phyloP scores from a whole-genome alignment of 768 basidiomycete genomes.

The Mycena vulgaris region DNA sequence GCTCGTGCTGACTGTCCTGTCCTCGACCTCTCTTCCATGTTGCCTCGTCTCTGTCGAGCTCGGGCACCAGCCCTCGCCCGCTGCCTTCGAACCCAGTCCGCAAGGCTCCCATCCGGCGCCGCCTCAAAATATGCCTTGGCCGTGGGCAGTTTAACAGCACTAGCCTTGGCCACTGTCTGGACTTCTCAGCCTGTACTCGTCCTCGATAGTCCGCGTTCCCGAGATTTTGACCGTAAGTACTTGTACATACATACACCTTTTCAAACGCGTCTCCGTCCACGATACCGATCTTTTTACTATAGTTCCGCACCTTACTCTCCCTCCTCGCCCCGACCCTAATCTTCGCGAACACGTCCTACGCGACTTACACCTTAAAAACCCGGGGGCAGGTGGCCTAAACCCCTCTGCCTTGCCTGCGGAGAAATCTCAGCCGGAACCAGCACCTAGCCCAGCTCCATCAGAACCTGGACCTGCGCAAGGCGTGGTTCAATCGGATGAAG shows the following conservation, averaged over 20 bases:
- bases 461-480: not conserved
- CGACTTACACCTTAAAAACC: too few relatives aligned
- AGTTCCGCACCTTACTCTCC: not conserved
- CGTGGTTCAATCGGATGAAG: slow-evolving; percentile 31
- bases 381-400: not conserved
- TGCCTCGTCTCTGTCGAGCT: slow-evolving; percentile 30
- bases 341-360: too few relatives aligned
- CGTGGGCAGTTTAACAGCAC: slow-evolving; percentile 24
- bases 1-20: not conserved
- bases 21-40: not conserved
- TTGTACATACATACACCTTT: not conserved
- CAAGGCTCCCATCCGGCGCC: not conserved
- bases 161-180: slow-evolving; percentile 18
- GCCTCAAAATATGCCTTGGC: slow-evolving; percentile 29
- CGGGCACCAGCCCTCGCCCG: slow-evolving; percentile 30
- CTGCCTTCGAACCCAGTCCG: slow-evolving; percentile 28
- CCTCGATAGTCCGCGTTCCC: slow-evolving; percentile 14
- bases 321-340: not conserved
- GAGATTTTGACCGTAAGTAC: slow-evolving; percentile 12
- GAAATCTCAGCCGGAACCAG: not conserved
- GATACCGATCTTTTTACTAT: not conserved
- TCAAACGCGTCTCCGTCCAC: slow-evolving; percentile 1
- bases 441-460: slow-evolving; percentile 16
- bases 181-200: not conserved
- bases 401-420: not conserved